Evolutionary conservation across 1,284 basidiomycete species (phyloP).

Genomic region (Kwoniella shivajii): DNA sequence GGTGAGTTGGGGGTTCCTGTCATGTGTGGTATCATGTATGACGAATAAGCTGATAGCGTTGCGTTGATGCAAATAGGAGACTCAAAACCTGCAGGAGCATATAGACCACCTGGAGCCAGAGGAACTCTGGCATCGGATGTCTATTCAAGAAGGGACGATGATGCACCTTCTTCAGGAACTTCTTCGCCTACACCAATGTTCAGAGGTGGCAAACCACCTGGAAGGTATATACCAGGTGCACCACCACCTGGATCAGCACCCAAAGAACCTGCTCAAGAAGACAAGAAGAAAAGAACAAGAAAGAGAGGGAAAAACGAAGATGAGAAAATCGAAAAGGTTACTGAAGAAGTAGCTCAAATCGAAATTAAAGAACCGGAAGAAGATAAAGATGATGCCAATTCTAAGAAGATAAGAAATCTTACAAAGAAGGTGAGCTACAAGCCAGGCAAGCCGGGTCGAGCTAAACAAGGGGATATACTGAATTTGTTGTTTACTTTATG

Average conservation of each 20-base stretch:
- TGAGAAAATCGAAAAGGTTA: conserved; percentile 38
- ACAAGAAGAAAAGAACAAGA: conserved; percentile 64
- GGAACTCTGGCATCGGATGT: conserved; percentile 80
- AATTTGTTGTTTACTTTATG: not conserved
- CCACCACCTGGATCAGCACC: conserved; percentile 29
- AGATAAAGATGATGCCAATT: conserved; percentile 68
- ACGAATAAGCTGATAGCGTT: conserved; percentile 51
- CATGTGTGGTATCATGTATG: not conserved
- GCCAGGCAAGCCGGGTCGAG: not conserved
- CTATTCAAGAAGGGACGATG: conserved; percentile 86
- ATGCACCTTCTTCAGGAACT: conserved; percentile 59
- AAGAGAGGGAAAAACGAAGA: conserved; percentile 59
- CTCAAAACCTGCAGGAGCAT: conserved; percentile 73
- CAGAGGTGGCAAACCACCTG: conserved; percentile 59
- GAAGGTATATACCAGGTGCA: conserved; percentile 70
- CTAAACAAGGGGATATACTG: not conserved
- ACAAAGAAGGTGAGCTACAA: conserved; percentile 77
- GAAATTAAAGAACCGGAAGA: conserved; percentile 50
- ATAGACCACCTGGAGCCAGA: conserved; percentile 88
- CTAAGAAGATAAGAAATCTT: conserved; percentile 90
- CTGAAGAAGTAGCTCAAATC: conserved; percentile 32
- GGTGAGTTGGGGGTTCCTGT: conserved; percentile 51
- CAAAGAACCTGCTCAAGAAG: conserved; percentile 54
- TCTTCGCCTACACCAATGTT: conserved; percentile 63
- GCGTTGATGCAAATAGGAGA: no score